These are phyloP conservation scores for Tarenaya hassleriana DNA, from an alignment of 345 rosid genomes.

Conservation along the genomic window DNA sequence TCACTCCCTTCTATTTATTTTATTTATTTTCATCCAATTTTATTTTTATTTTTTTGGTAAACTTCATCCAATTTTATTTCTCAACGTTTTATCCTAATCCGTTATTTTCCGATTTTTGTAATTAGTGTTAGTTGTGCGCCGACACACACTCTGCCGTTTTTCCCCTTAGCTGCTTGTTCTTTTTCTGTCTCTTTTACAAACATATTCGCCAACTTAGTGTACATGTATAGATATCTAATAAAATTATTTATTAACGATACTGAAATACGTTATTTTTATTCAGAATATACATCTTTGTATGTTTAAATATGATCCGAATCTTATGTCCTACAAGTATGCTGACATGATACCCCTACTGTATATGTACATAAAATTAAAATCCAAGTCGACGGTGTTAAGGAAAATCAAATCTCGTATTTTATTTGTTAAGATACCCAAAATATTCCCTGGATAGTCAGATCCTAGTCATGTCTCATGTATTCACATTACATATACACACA, in stretches of 20 bases:
- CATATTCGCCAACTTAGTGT: too few species aligned
- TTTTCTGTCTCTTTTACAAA: too few species aligned
- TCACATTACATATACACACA: too few species aligned
- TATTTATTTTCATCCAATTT: constrained; percentile 21
- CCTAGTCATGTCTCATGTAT: constrained; percentile 26
- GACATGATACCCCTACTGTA: constrained; percentile 5
- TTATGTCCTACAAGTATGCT: neutral
- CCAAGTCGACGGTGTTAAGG: too few species aligned
- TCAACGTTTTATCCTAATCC: neutral
- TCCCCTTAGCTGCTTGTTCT: constrained; percentile 7
- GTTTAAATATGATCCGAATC: too few species aligned
- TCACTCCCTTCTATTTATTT: constrained; percentile 27
- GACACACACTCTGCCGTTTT: too few species aligned
- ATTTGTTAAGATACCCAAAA: neutral
- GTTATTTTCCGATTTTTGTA: neutral
- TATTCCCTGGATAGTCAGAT: constrained; percentile 15
- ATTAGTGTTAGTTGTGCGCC: too few species aligned
- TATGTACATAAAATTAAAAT: constrained; percentile 11
- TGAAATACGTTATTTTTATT: too few species aligned
- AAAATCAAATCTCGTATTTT: neutral
- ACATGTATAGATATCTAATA: too few species aligned
- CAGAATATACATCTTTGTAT: too few species aligned
- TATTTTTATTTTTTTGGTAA: neutral
- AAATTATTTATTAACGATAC: too few species aligned
- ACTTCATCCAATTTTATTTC: neutral